These are phyloP conservation scores for Forsythia viridissima DNA, from an alignment of 257 asterid species.

Conservation along the genomic window DNA sequence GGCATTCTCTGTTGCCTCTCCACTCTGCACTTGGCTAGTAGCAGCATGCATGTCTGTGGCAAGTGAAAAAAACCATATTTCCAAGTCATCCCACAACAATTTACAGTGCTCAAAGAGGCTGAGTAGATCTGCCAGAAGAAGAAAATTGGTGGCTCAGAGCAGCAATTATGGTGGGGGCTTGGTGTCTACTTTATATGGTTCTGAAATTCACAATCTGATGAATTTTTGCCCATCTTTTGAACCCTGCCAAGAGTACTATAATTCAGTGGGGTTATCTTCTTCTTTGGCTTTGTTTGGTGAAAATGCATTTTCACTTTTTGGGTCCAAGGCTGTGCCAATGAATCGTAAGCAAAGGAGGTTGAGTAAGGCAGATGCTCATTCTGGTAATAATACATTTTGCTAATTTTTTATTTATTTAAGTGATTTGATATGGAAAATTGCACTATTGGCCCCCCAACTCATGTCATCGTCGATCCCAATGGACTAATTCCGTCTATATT, in stretches of 20 bases:
- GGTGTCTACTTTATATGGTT: constrained; percentile 25
- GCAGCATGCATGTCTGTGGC: constrained; percentile 47
- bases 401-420: background rate
- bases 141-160: constrained; percentile 15
- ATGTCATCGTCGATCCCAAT: too few species aligned
- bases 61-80: constrained; percentile 20
- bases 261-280: constrained; percentile 26
- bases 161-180: constrained; percentile 28
- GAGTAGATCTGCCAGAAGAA: constrained; percentile 9
- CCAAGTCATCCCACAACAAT: constrained; percentile 10
- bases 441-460: too few species aligned
- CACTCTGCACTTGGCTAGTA: constrained; percentile 48
- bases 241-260: constrained; percentile 37
- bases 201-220: constrained; percentile 29
- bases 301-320: constrained; percentile 26
- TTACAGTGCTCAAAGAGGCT: constrained; percentile 26
- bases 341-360: constrained; percentile 27
- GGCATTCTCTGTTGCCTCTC: constrained; percentile 37
- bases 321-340: constrained; percentile 23
- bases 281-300: constrained; percentile 26
- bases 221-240: constrained; percentile 28
- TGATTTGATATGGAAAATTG: too few species aligned
- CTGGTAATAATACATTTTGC: constrained; percentile 26
- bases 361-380: constrained; percentile 19
- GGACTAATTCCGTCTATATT: too few species aligned